A percentile compares a stretch with the other conserved stretches of the same genome.
These are phyloP conservation scores for Raffaelea ambrosiae DNA, from an alignment of 2,329 filamentous ascomycete species.

Conservation along the genomic window DNA sequence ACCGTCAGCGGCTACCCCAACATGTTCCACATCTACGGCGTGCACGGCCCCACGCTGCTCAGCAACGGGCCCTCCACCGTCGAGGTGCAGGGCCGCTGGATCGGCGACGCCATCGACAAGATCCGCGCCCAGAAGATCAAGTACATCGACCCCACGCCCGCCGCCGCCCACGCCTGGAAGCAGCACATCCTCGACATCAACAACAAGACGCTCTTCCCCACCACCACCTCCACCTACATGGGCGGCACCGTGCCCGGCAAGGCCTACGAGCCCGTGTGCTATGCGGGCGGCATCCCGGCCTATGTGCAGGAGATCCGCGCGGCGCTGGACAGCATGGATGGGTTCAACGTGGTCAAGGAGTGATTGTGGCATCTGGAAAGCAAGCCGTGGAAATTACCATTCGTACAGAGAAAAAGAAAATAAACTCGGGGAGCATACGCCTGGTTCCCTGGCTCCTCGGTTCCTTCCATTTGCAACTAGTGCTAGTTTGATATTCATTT, in stretches of 20 bases:
- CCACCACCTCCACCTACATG: slow-evolving; percentile 43
- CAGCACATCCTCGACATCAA: slow-evolving; percentile 36
- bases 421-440: too few species aligned
- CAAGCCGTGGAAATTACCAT: too few species aligned
- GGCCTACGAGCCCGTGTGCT: slow-evolving; percentile 41
- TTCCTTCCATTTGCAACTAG: too few species aligned
- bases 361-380: background rate
- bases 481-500: too few species aligned
- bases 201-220: slow-evolving; percentile 38
- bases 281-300: slow-evolving; percentile 28
- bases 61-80: slow-evolving; percentile 46
- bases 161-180: slow-evolving; percentile 41
- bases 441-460: too few species aligned
- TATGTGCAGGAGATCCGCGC: slow-evolving; percentile 24
- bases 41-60: slow-evolving; percentile 47
- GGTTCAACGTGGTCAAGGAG: slow-evolving; percentile 19
- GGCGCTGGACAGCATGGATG: slow-evolving; percentile 25
- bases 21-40: slow-evolving; percentile 45
- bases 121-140: slow-evolving; percentile 36
- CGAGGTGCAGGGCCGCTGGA: slow-evolving; percentile 49
- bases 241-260: slow-evolving; percentile 48
- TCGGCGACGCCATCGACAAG: slow-evolving; percentile 39
- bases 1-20: slow-evolving; percentile 37
- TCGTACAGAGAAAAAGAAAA: too few species aligned
- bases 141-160: slow-evolving; percentile 39